Evolutionary conservation across 108 stramenopile genomes (phyloP).

Genomic region (Cylindrotheca closterium): DNA sequence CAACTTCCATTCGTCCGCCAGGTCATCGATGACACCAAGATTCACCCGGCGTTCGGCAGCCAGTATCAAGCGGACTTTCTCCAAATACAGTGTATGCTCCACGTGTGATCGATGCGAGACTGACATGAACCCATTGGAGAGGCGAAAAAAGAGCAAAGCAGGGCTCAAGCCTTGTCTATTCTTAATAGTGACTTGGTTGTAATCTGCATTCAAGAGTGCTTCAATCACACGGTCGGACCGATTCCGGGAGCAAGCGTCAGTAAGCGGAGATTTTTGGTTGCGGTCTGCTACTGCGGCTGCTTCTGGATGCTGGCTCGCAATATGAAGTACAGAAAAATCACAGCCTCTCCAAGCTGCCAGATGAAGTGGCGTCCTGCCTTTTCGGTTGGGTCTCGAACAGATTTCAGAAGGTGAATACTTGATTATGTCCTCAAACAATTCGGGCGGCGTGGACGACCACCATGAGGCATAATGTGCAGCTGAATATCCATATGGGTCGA

Average conservation of each 20-base stretch:
- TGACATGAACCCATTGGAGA: slow-evolving; percentile 3
- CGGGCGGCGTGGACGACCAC: not conserved
- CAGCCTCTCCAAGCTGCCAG: not conserved
- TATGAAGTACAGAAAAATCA: not conserved
- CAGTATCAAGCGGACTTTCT: not conserved
- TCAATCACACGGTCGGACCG: not conserved
- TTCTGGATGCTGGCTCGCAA: not conserved
- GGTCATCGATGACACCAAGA: not conserved
- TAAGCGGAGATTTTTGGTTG: not conserved
- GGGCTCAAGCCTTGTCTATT: not conserved
- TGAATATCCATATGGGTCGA: not conserved
- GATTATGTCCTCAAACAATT: not conserved
- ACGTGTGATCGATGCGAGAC: not conserved
- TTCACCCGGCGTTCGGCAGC: not conserved
- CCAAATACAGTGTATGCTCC: not conserved
- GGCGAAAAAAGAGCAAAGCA: not conserved
- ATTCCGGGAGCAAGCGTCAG: not conserved
- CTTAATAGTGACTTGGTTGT: not conserved
- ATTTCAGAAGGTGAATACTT: not conserved
- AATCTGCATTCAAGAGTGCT: not conserved
- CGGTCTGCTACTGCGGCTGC: not conserved
- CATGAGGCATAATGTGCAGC: not conserved
- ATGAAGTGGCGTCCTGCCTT: not conserved
- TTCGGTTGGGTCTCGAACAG: not conserved
- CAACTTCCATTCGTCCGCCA: not conserved